Base-by-base conservation (phyloP, 2,329 filamentous ascomycete species). In the Cucurbitaria berberidis region DNA sequence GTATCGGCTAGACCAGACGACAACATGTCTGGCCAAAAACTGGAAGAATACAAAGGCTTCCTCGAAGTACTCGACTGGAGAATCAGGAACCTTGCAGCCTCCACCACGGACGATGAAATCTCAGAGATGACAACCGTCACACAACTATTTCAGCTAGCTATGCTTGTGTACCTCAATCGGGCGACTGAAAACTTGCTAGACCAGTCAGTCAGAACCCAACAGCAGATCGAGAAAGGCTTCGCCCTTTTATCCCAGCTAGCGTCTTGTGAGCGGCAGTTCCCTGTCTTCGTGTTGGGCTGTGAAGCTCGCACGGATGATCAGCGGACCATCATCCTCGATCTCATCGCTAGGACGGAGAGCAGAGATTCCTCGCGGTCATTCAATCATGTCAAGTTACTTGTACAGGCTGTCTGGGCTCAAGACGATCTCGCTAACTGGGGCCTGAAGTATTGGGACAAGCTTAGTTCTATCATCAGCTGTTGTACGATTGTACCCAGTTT, bases 261-360 rank as follows among this genome's bases (percentile, higher is more conserved):
- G 26, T 62, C 45, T 24, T 70, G 67, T 48, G 53, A 67, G 39
- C 55, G 50, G 16, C 60, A 67, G 44, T 72, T 68, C 53, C 68
- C 68, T 39, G 41, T 72, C 21, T 53, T 64, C 48, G 61, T 72
- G 47, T 46, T 70, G 40, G 67, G 66, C 29, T 69, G 66, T 50
- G 68, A 72, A 44, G 69, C 69, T 38, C 52, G 61, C 29, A 64
- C 57, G 38, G 68, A 72, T 53, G 62, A 65, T 40, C 59, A 68
- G 47, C 59, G 66, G 40, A 52, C 60, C 39, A 42, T 56, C n/a
- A 32, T 61, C 3, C 50, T 66, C 22, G 57, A 55, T 21, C n/a
- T 66, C 10, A 46, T 66, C 16, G 42, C 41, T 3, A 40, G 51
- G 29, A 66, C 59, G 4, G 48, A 58, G 48, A 55, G 50, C 19